A percentile compares a stretch with the other conserved stretches of the same genome.
Conservation (phyloP, 352 stramenopile genomes). For the Phytophthora fragariaefolia region DNA sequence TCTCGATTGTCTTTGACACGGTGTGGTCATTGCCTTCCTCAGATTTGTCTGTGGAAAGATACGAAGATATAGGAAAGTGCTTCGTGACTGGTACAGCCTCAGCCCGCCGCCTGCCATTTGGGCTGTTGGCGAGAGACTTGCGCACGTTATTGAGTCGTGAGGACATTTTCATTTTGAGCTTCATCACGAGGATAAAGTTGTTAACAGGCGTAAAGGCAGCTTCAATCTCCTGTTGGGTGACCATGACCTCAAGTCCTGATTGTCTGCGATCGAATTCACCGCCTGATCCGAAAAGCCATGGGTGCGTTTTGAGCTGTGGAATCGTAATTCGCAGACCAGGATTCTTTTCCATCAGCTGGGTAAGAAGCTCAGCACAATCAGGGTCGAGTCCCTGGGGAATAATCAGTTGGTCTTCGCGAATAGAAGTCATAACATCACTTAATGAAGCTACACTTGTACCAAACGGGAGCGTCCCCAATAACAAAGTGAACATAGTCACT, state of each 20-base stretch:
- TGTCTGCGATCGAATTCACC: neutral
- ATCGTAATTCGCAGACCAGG: constrained; percentile 59
- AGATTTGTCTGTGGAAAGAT: constrained; percentile 3
- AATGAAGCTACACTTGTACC: constrained; percentile 56
- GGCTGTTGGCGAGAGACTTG: constrained; percentile 31
- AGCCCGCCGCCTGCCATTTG: neutral
- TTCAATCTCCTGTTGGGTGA: constrained; percentile 74
- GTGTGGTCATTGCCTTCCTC: neutral
- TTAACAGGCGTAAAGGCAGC: constrained; percentile 80
- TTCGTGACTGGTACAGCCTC: constrained; percentile 19
- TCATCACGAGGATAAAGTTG: constrained; percentile 83
- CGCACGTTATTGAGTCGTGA: constrained; percentile 50
- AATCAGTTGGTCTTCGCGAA: constrained; percentile 62
- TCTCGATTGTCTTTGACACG: constrained; percentile 19
- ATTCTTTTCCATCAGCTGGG: constrained; percentile 65
- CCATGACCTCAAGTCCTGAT: constrained; percentile 34
- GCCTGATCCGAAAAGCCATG: constrained; percentile 44
- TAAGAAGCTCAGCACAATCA: constrained; percentile 54
- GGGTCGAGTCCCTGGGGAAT: constrained; percentile 45
- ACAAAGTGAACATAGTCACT: constrained; percentile 79
- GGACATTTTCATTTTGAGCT: constrained; percentile 81
- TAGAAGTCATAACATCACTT: constrained; percentile 76
- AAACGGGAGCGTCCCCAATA: constrained; percentile 77
- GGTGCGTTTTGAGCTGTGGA: constrained; percentile 55
- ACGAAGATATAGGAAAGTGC: constrained; percentile 9